phyloP scores from a whole-genome alignment of 371 early-diverging fungal species.

The Gilbertella persicaria region DNA sequence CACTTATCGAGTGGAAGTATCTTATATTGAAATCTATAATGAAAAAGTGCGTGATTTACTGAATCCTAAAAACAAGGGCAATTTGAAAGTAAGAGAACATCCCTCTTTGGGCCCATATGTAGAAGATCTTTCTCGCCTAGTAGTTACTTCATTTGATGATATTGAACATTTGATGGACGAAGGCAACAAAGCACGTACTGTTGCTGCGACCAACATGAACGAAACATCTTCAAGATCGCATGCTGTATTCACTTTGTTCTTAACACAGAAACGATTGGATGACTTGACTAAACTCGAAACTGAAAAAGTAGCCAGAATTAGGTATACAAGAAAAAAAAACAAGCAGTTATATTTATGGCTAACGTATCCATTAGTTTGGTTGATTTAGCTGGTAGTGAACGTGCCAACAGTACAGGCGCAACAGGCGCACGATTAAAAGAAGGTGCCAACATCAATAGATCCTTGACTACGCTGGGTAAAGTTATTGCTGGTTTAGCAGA shows the following conservation, averaged over 20 bases:
- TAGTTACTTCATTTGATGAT: constrained; percentile 78
- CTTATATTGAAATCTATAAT: constrained; percentile 84
- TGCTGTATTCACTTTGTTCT: constrained; percentile 88
- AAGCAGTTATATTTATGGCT: neutral
- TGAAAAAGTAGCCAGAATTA: constrained; percentile 78
- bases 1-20: constrained; percentile 77
- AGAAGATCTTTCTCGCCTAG: constrained; percentile 84
- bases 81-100: constrained; percentile 88
- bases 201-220: constrained; percentile 97
- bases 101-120: constrained; percentile 90
- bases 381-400: constrained; percentile 95
- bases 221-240: constrained; percentile 92
- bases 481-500: constrained; percentile 96
- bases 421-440: constrained; percentile 97
- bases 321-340: constrained; percentile 34
- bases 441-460: constrained; percentile 98
- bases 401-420: constrained; percentile 94
- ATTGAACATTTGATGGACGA: constrained; percentile 82
- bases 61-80: constrained; percentile 75
- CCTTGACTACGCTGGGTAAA: constrained; percentile 93
- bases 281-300: constrained; percentile 66
- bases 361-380: constrained; percentile 60
- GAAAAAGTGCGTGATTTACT: constrained; percentile 93
- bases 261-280: constrained; percentile 71
- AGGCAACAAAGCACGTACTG: constrained; percentile 90